A percentile compares a stretch with the other conserved stretches of the same genome.
Conservation (phyloP, 2,329 filamentous ascomycete species). For the Raffaelea deltoideospora region DNA sequence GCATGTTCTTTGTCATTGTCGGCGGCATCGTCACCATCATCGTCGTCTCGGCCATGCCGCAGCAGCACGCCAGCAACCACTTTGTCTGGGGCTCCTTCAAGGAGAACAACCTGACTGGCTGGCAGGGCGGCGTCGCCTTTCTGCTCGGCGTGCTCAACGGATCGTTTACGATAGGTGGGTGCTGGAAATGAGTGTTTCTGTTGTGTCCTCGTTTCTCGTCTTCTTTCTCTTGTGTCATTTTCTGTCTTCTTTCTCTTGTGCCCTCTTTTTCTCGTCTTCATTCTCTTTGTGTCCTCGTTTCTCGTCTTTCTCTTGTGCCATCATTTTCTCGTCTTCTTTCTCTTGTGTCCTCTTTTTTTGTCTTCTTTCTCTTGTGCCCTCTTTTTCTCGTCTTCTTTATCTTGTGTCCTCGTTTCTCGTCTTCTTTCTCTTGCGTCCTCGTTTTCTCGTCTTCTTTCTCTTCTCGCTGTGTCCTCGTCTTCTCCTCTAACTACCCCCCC, state of each 20-base stretch:
- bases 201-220: background rate
- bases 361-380: background rate
- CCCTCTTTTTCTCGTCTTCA: background rate
- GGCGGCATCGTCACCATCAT: conserved; percentile 38
- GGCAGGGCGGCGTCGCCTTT: conserved; percentile 46
- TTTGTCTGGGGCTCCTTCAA: conserved; percentile 37
- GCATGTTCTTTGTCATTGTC: conserved; percentile 38
- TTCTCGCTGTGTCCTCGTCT: background rate
- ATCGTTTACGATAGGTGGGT: conserved; percentile 38
- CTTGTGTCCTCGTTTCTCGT: background rate
- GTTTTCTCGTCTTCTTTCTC: no score
- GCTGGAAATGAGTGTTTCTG: no score
- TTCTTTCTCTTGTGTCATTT: background rate
- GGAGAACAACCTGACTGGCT: conserved; percentile 34
- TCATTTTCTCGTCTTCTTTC: no score
- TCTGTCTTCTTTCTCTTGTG: no score
- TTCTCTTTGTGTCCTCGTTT: no score
- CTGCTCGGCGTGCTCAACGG: conserved; percentile 51
- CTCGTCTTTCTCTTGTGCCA: no score
- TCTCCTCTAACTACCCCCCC: background rate
- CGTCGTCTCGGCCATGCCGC: conserved; percentile 37
- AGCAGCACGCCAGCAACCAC: conserved; percentile 29
- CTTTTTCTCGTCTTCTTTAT: no score
- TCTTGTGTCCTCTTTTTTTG: background rate
- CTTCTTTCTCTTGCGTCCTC: background rate